Base-by-base conservation (phyloP, 192 early-diverging fungal genomes). In the Umbelopsis isabellina region DNA sequence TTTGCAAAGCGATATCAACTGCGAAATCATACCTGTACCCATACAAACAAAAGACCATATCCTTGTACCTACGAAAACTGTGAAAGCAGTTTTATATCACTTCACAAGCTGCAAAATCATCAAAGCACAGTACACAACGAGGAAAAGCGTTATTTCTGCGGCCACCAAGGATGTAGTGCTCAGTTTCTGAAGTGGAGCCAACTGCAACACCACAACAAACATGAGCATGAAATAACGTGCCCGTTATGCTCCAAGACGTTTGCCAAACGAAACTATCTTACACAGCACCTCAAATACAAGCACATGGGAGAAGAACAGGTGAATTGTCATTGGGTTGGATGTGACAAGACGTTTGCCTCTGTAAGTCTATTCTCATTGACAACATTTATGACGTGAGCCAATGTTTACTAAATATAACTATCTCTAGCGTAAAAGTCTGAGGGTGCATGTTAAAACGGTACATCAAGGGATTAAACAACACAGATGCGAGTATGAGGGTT, bases 1-100 rank as follows among this genome's bases (percentile, higher is more conserved):
- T 84, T 80, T 64, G 51, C 47, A 3, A 79, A 84, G 45, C 69
- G 66, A 46, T 72, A 72, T 66, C 75, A 80, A 49, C 52, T 84
- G 44, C 75, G 77, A 37, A 68, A 72, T 27, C 83, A 84, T 55
- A 67, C 80, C 15, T 78, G 74, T 46, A 70, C 73, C 16, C 83
- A 84, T 48, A 75, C 79, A 35, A 74, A 76, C 46, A 65, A 75
- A 49, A 75, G 76, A 65, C 80, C 78, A 0, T 74, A 76, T 41
- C 78, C 76, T 15, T 84, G 83, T 46, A 64, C 69, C 1, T 41
- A 67, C 15, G 72, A 75, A 10, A 76, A 67, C 7, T 84, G 83
- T 45, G 65, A 67, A 1, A 75, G 49, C n/a, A 80, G 78, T 33
- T 84, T 82, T 49, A 69, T 69, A 12, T 72, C 71, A 2, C 76